Evolutionary conservation across 768 basidiomycete species (phyloP).

Genomic region (Calocera cornea): DNA sequence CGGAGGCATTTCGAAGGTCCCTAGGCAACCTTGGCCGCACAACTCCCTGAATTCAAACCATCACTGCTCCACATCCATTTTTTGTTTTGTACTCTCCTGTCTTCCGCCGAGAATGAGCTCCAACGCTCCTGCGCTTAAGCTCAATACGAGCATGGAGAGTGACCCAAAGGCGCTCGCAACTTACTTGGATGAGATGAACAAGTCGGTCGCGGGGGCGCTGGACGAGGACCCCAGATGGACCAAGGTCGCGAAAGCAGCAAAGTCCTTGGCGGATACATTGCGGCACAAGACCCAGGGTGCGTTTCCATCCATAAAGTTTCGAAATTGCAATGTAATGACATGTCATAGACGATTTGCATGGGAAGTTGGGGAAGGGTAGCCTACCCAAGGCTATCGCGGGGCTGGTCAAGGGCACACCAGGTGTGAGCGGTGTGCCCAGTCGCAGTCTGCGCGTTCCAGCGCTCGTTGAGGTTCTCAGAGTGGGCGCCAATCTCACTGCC

Average conservation of each 20-base stretch:
- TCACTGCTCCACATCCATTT: background rate
- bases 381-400: background rate
- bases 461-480: constrained; percentile 49
- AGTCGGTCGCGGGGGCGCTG: background rate
- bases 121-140: background rate
- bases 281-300: background rate
- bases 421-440: constrained; percentile 16
- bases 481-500: constrained; percentile 72
- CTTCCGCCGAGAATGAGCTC: background rate
- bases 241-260: constrained; percentile 1
- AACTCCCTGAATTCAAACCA: background rate
- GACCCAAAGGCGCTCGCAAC: background rate
- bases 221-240: background rate
- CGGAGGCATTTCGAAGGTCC: constrained; percentile 3
- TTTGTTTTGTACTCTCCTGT: background rate
- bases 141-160: background rate
- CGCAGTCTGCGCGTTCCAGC: constrained; percentile 33
- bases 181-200: background rate
- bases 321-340: background rate
- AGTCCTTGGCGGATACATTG: background rate
- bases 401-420: background rate
- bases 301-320: background rate
- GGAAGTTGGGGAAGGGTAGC: background rate
- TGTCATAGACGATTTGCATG: background rate
- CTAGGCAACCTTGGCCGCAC: background rate